Evolutionary conservation across 2,329 filamentous ascomycete genomes (phyloP).

Genomic region (Apiospora malaysiana): DNA sequence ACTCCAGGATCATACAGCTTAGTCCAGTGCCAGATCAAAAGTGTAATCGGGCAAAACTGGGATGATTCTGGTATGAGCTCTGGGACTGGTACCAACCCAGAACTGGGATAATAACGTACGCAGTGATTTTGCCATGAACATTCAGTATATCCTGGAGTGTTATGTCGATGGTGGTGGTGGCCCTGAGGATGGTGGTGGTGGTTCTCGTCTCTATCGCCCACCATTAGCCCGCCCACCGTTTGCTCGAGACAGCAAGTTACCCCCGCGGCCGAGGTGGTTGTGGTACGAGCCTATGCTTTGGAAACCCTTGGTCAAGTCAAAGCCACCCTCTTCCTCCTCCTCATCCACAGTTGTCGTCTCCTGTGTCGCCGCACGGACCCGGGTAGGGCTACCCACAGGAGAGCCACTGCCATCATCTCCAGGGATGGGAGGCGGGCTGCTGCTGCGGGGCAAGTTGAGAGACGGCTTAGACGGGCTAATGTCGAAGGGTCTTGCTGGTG

Average conservation of each 20-base stretch:
- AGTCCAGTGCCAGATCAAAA: no score
- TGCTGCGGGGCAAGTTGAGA: slow-evolving; percentile 54
- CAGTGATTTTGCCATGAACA: no score
- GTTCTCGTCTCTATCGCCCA: not conserved
- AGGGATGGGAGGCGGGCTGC: slow-evolving; percentile 59
- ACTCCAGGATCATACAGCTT: no score
- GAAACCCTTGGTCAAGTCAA: slow-evolving; percentile 68
- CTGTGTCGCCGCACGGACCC: slow-evolving; percentile 37
- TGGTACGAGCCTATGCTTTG: slow-evolving; percentile 70
- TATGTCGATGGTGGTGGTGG: no score
- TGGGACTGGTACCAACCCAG: no score
- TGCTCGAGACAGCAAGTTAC: slow-evolving; percentile 9
- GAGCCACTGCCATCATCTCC: slow-evolving; percentile 45
- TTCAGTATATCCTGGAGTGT: no score
- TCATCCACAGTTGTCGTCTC: slow-evolving; percentile 47
- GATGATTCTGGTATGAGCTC: no score
- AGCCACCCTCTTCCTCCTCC: slow-evolving; percentile 58
- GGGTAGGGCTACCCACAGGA: slow-evolving; percentile 58
- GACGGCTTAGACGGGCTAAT: slow-evolving; percentile 61
- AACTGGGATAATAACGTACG: no score
- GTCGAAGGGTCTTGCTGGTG: slow-evolving; percentile 68
- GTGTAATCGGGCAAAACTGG: no score
- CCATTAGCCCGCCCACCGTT: slow-evolving; percentile 16
- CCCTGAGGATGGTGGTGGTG: not conserved
- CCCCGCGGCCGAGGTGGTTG: slow-evolving; percentile 38